Conservation (phyloP, 192 early-diverging fungal genomes). For the Irineochytrium annulatum region DNA sequence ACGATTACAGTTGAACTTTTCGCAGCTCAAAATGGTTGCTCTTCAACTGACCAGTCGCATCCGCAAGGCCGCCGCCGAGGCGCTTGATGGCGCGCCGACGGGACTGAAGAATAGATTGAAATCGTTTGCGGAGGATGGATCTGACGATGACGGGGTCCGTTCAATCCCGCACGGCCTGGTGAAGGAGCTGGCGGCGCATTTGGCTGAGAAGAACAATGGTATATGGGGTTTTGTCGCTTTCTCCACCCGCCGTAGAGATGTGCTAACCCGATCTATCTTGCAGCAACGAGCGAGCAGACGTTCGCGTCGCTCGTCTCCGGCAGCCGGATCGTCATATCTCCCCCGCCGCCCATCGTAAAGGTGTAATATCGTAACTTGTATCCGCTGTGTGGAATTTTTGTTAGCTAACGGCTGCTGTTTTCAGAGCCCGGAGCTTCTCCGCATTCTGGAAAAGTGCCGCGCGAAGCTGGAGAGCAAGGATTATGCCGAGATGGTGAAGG, state of each 20-base stretch:
- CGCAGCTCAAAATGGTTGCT: no score
- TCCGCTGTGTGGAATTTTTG: no score
- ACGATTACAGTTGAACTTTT: no score
- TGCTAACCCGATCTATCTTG: not conserved
- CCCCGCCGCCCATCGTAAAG: not conserved
- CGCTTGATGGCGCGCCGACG: no score
- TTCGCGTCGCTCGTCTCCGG: no score
- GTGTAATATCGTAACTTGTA: not conserved
- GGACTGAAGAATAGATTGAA: no score
- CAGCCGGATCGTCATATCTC: not conserved
- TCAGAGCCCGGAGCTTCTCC: constrained; percentile 13
- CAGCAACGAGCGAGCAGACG: no score
- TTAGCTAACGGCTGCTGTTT: not conserved
- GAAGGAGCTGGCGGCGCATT: not conserved
- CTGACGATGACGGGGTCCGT: not conserved
- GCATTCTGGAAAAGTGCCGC: constrained; percentile 8
- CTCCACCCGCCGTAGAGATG: not conserved
- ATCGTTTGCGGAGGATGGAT: not conserved
- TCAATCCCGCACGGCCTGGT: not conserved
- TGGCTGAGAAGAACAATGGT: not conserved
- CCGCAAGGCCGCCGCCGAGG: no score
- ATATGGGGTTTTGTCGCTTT: not conserved
- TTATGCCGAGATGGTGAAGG: constrained; percentile 23
- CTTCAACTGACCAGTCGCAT: no score
- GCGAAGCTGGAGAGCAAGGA: constrained; percentile 15